A percentile compares a stretch with the other conserved stretches of the same genome.
phyloP scores from a whole-genome alignment of 169 alveolate species.

The Cryptosporidium canis region DNA sequence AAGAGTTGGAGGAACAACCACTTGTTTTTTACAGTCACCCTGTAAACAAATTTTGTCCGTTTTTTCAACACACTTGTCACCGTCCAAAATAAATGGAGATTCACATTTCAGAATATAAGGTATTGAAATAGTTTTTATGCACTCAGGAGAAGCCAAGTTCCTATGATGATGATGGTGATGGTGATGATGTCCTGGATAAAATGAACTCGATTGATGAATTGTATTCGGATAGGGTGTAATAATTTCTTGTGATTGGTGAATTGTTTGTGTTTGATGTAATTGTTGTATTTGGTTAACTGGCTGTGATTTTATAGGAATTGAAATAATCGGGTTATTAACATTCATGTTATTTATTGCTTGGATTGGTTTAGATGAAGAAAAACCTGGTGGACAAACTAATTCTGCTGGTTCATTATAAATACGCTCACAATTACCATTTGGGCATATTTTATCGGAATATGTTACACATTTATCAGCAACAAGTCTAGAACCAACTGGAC shows the following conservation, averaged over 20 bases:
- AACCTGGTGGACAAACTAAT: constrained; percentile 73
- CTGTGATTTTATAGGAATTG: not conserved
- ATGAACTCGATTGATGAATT: not conserved
- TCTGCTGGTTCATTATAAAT: constrained; percentile 66
- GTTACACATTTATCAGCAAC: constrained; percentile 69
- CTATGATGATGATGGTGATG: constrained; percentile 66
- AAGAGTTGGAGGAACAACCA: constrained; percentile 38
- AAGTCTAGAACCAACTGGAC: constrained; percentile 70
- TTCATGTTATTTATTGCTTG: not conserved
- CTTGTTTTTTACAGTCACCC: constrained; percentile 55
- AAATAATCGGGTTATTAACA: not conserved
- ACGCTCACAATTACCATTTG: constrained; percentile 71
- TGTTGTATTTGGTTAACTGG: constrained; percentile 7
- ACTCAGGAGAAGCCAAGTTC: constrained; percentile 28
- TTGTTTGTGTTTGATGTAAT: constrained; percentile 17
- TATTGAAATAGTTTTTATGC: constrained; percentile 56
- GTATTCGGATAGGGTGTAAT: not conserved
- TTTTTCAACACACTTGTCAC: constrained; percentile 61
- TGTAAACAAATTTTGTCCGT: constrained; percentile 64
- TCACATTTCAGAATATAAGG: constrained; percentile 63
- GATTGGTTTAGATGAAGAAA: constrained; percentile 53
- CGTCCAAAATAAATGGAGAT: constrained; percentile 59
- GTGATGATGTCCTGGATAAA: constrained; percentile 42
- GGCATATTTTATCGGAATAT: constrained; percentile 66
- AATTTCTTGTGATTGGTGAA: not conserved